Evolutionary conservation across 345 rosid species (phyloP).

Genomic region (Physaria fendleri): DNA sequence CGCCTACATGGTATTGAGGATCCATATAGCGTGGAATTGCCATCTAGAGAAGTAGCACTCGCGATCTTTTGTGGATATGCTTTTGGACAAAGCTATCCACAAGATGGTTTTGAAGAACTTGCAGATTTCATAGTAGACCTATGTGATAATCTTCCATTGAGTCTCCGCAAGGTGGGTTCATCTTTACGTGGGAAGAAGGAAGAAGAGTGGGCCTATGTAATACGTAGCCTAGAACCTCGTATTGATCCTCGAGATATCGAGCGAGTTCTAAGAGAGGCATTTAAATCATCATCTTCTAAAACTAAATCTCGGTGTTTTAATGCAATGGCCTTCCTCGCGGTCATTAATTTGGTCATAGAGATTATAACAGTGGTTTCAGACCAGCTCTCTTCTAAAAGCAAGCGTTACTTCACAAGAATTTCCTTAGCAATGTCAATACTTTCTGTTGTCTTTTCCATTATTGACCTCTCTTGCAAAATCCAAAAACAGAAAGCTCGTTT

Average conservation of each 20-base stretch:
- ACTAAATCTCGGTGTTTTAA: neutral
- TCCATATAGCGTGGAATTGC: neutral
- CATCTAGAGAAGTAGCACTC: neutral
- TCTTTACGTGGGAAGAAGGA: neutral
- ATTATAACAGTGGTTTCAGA: neutral
- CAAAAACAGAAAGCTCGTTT: neutral
- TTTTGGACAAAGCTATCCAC: neutral
- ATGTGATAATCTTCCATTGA: neutral
- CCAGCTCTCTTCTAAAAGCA: conserved; percentile 8
- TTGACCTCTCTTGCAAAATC: neutral
- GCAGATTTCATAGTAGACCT: neutral
- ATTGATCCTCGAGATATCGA: neutral
- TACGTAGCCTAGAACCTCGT: neutral
- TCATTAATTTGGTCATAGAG: neutral
- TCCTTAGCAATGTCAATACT: neutral
- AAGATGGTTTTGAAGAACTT: neutral
- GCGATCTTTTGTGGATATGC: neutral
- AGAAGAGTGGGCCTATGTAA: neutral
- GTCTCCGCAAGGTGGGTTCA: conserved; percentile 1
- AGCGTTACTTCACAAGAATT: neutral
- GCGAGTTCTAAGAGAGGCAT: neutral
- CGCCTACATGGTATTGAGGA: neutral
- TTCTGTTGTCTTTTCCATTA: neutral
- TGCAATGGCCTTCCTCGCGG: neutral
- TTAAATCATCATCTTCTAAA: neutral